These are phyloP conservation scores for Colletotrichum somersetense DNA, from an alignment of 2,329 filamentous ascomycete genomes.

Conservation along the genomic window DNA sequence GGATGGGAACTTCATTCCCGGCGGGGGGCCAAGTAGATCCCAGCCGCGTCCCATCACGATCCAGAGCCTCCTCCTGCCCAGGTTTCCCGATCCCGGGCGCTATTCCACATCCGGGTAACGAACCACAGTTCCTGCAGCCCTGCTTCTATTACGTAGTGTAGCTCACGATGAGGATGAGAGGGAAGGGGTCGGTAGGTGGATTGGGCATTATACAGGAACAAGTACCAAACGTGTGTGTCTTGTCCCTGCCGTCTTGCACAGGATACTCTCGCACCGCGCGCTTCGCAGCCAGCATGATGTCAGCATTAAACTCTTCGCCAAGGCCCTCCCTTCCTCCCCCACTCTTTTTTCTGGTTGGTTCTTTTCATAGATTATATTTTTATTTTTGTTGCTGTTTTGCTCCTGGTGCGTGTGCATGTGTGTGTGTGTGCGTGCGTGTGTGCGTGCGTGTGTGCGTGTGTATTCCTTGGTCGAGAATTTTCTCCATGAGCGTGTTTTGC, in stretches of 20 bases:
- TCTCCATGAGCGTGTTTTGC: neutral
- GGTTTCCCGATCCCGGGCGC: slow-evolving; percentile 22
- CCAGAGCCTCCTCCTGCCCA: slow-evolving; percentile 24
- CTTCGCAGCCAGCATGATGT: slow-evolving; percentile 24
- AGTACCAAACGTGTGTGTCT: neutral
- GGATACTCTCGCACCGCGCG: neutral
- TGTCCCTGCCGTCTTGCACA: too few relatives aligned
- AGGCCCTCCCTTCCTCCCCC: too few relatives aligned
- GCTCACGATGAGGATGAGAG: too few relatives aligned
- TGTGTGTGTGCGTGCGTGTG: neutral
- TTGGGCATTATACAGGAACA: too few relatives aligned
- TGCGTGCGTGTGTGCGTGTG: neutral
- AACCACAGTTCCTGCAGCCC: slow-evolving; percentile 41
- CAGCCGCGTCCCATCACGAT: slow-evolving; percentile 35
- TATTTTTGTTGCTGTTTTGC: neutral
- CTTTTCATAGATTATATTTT: neutral
- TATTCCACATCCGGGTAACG: slow-evolving; percentile 24
- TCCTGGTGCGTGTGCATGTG: neutral
- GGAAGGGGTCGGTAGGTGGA: too few relatives aligned
- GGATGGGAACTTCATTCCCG: neutral
- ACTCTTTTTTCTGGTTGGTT: neutral
- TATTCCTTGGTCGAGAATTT: neutral
- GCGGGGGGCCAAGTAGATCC: slow-evolving; percentile 8
- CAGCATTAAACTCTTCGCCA: slow-evolving; percentile 10
- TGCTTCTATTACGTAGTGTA: slow-evolving; percentile 11